A percentile compares a stretch with the other conserved stretches of the same genome.
These are phyloP conservation scores for Hsuehochloa calcarea DNA, from an alignment of 176 grass and related monocot genomes.

Conservation along the genomic window DNA sequence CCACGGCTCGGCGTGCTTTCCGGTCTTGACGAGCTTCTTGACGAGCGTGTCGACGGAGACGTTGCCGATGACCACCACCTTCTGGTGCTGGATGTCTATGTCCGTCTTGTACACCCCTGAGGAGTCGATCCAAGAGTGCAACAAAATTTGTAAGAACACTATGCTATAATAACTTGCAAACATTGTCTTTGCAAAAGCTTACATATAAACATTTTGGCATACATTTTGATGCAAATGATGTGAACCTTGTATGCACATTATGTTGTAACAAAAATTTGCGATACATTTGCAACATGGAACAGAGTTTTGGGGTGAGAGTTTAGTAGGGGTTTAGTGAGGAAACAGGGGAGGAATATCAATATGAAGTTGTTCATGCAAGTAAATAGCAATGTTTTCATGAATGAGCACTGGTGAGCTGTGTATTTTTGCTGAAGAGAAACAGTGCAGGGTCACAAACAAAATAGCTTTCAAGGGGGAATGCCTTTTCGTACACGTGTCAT, in stretches of 20 bases:
- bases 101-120: conserved; percentile 80
- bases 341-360: background rate
- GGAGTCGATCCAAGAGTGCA: background rate
- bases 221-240: background rate
- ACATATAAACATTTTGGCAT: background rate
- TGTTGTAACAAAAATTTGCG: background rate
- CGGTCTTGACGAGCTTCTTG: conserved; percentile 87
- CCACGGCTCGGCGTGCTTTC: conserved; percentile 97
- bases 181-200: background rate
- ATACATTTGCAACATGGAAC: background rate
- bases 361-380: background rate
- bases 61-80: conserved; percentile 81
- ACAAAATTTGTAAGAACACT: background rate
- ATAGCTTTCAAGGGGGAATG: background rate
- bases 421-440: background rate
- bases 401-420: background rate
- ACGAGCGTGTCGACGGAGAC: conserved; percentile 71
- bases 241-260: background rate
- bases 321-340: background rate
- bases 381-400: background rate
- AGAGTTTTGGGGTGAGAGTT: background rate
- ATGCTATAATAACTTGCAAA: background rate
- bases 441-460: background rate
- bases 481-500: background rate
- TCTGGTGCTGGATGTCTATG: conserved; percentile 80